Base-by-base conservation (phyloP, 306 rosid species). In the Astragalus glycyphyllos region DNA sequence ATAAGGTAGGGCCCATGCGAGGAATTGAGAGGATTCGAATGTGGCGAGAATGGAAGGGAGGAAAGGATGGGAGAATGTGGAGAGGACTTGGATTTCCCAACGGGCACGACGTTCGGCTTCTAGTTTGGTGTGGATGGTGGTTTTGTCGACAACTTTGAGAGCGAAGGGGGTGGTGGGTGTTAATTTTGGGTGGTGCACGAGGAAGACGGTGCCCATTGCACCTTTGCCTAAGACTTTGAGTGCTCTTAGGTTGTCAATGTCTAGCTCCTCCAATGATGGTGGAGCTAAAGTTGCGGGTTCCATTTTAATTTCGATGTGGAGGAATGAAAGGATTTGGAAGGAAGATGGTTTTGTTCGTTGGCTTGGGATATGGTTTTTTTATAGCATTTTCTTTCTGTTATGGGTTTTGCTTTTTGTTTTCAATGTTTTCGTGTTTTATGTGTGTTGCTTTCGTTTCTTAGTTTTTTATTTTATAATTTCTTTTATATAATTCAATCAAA, bases 201-300 rank as follows among this genome's bases (percentile, higher is more conserved):
- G 84, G 77, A 91, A 87, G 45, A 95, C 99, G 4, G 97, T 95
- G 7, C 99, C 99, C 99, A 91, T 89, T 68, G 96, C 99, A 5
- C 99, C 99, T 37, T 86, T 85, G 0, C 99, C 99, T 0, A 95
- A 86, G 38, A 95, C 77, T 60, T 88, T 85, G 31, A 95, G 60
- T 8, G 91, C 79, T 67, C 11, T 85, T 69, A 91, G 92, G 47
- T 74, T 86, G 54, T 84, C 83, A 7, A 91, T 68, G 57, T 79
- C 45, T 17, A 91, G 87, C 77, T 83, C 83, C 77, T 83, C 83
- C 84, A 82, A 82, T 31, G 80, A 50, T 1, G 87, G 14, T 11
- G 84, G 72, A 16, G 74, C 71, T 34, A 80, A 12, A 47, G 61
- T 71, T 7, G 78, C 32, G 38, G 69, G 58, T 41, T 86, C 96